phyloP scores from a whole-genome alignment of 257 asterid species.

The Jacaranda copaia region DNA sequence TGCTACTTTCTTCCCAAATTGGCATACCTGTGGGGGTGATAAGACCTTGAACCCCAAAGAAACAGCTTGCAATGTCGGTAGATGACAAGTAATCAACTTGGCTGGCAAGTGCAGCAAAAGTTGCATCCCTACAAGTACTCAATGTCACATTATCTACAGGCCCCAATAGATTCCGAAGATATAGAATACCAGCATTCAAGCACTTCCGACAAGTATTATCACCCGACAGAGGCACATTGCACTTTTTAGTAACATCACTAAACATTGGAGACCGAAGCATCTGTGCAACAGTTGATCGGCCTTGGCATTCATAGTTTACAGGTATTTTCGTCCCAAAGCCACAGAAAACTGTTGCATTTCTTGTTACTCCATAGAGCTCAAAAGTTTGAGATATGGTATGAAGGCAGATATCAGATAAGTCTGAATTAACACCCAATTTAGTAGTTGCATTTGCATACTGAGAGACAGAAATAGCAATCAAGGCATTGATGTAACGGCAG shows the following conservation, averaged over 20 bases:
- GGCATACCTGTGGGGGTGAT: conserved; percentile 60
- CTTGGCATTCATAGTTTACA: conserved; percentile 82
- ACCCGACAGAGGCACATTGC: conserved; percentile 61
- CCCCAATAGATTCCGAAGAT: conserved; percentile 82
- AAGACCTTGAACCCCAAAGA: conserved; percentile 84
- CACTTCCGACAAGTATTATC: conserved; percentile 75
- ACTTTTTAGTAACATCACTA: conserved; percentile 58
- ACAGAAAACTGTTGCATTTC: conserved; percentile 70
- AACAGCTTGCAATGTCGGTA: conserved; percentile 75
- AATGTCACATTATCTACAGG: conserved; percentile 74
- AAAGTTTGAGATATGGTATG: conserved; percentile 63
- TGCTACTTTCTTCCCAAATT: neutral
- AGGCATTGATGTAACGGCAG: conserved; percentile 88
- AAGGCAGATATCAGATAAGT: conserved; percentile 70
- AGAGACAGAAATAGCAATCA: conserved; percentile 81
- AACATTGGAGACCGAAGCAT: conserved; percentile 81
- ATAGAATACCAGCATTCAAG: conserved; percentile 75
- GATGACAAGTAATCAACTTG: conserved; percentile 68
- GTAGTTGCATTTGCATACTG: conserved; percentile 74
- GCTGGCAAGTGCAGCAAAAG: conserved; percentile 86
- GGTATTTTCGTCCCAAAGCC: conserved; percentile 90
- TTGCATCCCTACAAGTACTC: conserved; percentile 94
- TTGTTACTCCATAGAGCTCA: conserved; percentile 73
- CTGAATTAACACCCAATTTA: conserved; percentile 67
- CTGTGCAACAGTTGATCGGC: conserved; percentile 73